Base-by-base conservation (phyloP, 148 eudicot genomes). In the Spergularia bocconei region DNA sequence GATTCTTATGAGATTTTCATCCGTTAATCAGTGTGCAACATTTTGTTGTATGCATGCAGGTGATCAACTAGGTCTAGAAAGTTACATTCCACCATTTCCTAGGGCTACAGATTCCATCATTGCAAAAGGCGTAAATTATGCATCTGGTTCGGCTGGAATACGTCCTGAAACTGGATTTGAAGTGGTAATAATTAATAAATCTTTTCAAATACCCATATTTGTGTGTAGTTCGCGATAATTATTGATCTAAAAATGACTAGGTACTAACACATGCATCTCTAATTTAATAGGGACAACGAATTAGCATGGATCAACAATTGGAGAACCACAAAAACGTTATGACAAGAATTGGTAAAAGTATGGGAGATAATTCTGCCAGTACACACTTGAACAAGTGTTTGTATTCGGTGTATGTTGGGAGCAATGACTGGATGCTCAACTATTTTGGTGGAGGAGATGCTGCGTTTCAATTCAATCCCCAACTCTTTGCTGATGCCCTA, bases 381-480 rank as follows among this genome's bases (percentile, higher is more conserved):
- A 7, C 19, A 12, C 36, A 75, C 77, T 67, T 84, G 16, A 63
- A 53, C 56, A 67, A 75, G n/a, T 84, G 86, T 50, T 52, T 84
- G 29, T 84, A 84, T 65, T 81, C 86, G 0, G 80, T 84, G 12
- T 81, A 81, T 38, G 82, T 68, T 41, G 86, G 78, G n/a, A 81
- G 70, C 60, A 84, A 84, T 13, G 87, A 85, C 48, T 85, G 81
- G 84, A 85, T 82, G 81, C 17, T 81, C 5, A 77, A 84, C 47
- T 84, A 82, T 63, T 82, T 63, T 9, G 54, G 82, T 6, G 54
- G 82, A 55, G 52, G 74, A 11, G 1, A 54, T 7, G 75, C 41
- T 5, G 48, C n/a, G 50, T 10, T 52, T 13, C 72, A 7, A 15
- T 68, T 39, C 44, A 69, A 72, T 71, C 82, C 84, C 0, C 71